Evolutionary conservation across 768 basidiomycete genomes (phyloP).

Genomic region (Lentinula boryana): DNA sequence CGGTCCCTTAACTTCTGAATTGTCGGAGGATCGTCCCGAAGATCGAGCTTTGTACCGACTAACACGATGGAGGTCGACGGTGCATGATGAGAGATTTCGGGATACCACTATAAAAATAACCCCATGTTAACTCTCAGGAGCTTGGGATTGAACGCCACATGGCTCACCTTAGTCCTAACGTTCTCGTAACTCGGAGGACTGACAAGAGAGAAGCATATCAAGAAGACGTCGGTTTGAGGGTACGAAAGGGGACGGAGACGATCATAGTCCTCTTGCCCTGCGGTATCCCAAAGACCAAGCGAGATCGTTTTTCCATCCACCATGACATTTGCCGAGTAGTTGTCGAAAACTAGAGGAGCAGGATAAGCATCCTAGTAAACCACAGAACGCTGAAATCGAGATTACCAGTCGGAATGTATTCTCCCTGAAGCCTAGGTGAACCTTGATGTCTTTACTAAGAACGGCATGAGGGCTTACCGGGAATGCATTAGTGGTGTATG

Average conservation of each 20-base stretch:
- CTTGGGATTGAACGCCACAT: not conserved
- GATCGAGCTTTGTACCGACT: constrained; percentile 95
- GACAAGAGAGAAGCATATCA: constrained; percentile 98
- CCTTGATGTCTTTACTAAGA: constrained; percentile 9
- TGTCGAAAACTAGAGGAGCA: constrained; percentile 80
- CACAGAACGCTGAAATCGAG: constrained; percentile 10
- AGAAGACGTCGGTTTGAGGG: constrained; percentile 98
- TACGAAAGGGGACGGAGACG: constrained; percentile 96
- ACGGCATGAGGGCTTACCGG: constrained; percentile 51
- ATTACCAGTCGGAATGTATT: constrained; percentile 92
- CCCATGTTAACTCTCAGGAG: constrained; percentile 8
- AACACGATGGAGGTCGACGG: constrained; percentile 90
- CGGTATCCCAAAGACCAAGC: constrained; percentile 99
- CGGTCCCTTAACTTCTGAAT: constrained; percentile 92
- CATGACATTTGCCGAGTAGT: constrained; percentile 98
- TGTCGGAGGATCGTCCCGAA: constrained; percentile 91
- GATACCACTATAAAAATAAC: constrained; percentile 69
- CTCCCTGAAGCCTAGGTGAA: constrained; percentile 53
- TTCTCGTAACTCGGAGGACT: constrained; percentile 98
- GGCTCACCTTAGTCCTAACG: constrained; percentile 88
- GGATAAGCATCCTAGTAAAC: constrained; percentile 5
- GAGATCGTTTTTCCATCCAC: constrained; percentile 99
- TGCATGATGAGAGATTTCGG: constrained; percentile 96
- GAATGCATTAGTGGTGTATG: constrained; percentile 98
- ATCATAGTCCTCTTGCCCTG: constrained; percentile 99